Base-by-base conservation (phyloP, 331 rosid species). In the Ulmus americana region DNA sequence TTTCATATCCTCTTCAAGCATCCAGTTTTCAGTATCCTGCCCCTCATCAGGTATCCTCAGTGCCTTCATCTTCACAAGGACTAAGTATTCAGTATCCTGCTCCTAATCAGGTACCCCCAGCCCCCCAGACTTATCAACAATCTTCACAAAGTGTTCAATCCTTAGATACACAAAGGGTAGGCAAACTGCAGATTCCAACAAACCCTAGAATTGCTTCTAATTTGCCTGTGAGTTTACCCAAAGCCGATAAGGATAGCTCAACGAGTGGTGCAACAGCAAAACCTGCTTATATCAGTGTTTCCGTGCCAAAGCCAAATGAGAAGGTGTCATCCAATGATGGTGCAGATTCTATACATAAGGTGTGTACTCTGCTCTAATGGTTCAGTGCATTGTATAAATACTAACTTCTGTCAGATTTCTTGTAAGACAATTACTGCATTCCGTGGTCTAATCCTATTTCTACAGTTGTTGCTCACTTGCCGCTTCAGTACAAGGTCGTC, bases 151-250 rank as follows among this genome's bases (percentile, higher is more conserved):
- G 64, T 66, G 82, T 61, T 61, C 71, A 81, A 59, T 70, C 97
- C 73, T 16, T 67, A 67, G 99, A 90, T 82, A 59, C 83, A 12
- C 88, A 74, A 78, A 82, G 85, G 77, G 82, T 71, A 69, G 71
- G 77, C 84, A 86, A 79, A 71, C 53, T 92, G 83, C 99, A 94
- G 90, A 94, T 94, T 78, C 99, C 90, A 38, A 90, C 96, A 69
- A 94, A 90, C 81, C 99, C 97, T 63, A 87, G 99, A 81, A 87
- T 94, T 58, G 94, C 91, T 67, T 86, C 95, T 46, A 90, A 76
- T 83, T 68, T 87, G 78, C 78, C 84, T 61, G 70, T 71, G 3
- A 86, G 88, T 67, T 73, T 84, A 53, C 74, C 82, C 61, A 94
- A 94, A 76, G 58, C 68, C 22, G 90, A 85, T 40, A 87, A 85